Evolutionary conservation across 768 basidiomycete species (phyloP), one percentile per base, ranked within the genome.

Genomic region (Tricholoma furcatifolium): DNA sequence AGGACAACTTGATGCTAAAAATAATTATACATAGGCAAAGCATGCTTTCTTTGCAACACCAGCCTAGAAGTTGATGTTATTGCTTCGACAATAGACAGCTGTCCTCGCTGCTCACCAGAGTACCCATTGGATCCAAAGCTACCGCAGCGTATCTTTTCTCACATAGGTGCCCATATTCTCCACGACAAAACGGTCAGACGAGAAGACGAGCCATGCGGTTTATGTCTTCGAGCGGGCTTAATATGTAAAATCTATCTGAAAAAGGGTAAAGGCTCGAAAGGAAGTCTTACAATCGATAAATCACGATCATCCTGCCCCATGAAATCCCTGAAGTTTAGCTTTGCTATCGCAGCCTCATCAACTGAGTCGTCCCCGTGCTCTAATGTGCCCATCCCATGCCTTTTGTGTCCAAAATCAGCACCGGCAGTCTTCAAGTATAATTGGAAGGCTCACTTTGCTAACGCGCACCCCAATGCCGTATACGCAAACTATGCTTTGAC

Each of bases 401-500:
- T 53, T 0, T 41, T 59, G 1, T 65, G 64, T 36, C 53, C 60
- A 3, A 52, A 43, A 9, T 47, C 43, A 17, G 12, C 47, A 4
- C 52, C 52, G 4, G 58, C 60, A 0, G 35, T 65, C 7, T 65
- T 61, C 58, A 60, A 60, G 34, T 65, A 65, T 41, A 61, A 61
- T 42, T 49, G 62, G 18, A 46, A 47, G 34, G 21, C 20, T 20
- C 64, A 65, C 43, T 55, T 60, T 43, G 23, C 41, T 41, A 35
- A 43, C 15, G 11, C 17, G 5, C 64, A 65, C 51, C 35, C 41
- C 20, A 14, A 34, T 9, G 34, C 47, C 1, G 3, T 24, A 2
- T 24, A 59, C 36, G 12, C 31, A 2, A 47, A 58, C 3, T 58
- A 63, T 47, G 39, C 40, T 14, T 40, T 51, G 17, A 34, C 51